Conservation (phyloP, 345 rosid species). For the Salix arbutifolia region DNA sequence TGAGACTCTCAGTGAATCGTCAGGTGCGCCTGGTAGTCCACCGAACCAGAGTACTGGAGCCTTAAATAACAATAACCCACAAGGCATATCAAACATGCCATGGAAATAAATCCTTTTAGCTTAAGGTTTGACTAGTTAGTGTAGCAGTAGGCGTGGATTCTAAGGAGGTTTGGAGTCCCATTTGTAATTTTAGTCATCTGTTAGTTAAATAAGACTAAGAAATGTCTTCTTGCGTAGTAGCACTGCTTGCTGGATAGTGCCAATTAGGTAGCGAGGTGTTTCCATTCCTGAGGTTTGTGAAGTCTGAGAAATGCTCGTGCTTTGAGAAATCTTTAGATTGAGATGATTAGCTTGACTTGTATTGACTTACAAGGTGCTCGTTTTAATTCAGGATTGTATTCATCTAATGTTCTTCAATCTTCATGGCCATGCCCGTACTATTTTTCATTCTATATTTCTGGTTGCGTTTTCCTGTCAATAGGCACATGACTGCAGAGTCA, state of each 20-base stretch:
- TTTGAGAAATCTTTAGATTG: conserved; percentile 13
- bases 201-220: conserved; percentile 13
- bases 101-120: conserved; percentile 43
- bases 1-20: conserved; percentile 55
- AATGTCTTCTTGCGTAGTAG: conserved; percentile 9
- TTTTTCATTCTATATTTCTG: neutral
- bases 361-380: neutral
- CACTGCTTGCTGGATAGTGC: conserved; percentile 6
- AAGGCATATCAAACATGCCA: conserved; percentile 36
- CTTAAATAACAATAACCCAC: conserved; percentile 45
- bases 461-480: neutral
- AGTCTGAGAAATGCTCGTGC: conserved; percentile 1
- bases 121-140: conserved; percentile 14
- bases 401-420: neutral
- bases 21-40: conserved; percentile 56
- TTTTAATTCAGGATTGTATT: neutral
- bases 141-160: conserved; percentile 19
- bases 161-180: conserved; percentile 9
- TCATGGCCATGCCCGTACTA: neutral
- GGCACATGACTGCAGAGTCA: neutral
- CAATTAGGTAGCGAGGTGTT: conserved; percentile 13
- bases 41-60: conserved; percentile 52
- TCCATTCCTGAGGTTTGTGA: neutral
- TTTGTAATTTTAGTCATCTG: conserved; percentile 16
- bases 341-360: conserved; percentile 16